Conservation (phyloP, 441 rosid genomes). For the Adansonia grandidieri region DNA sequence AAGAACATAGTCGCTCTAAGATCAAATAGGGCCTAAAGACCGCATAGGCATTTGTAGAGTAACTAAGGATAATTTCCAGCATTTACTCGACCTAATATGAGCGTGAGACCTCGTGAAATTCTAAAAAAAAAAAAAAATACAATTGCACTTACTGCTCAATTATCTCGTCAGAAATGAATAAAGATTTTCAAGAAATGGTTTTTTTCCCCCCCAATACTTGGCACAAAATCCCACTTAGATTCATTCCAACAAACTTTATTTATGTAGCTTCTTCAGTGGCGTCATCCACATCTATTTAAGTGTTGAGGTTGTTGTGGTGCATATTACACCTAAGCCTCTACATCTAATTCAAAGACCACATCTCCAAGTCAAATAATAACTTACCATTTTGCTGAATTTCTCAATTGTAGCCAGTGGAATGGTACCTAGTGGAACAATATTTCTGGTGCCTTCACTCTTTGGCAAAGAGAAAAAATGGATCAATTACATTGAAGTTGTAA, state of each 20-base stretch:
- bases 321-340: background rate
- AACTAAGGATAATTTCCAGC: constrained; percentile 1
- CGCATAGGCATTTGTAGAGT: background rate
- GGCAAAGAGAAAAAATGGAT: constrained; percentile 33
- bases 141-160: background rate
- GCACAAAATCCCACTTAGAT: background rate
- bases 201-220: background rate
- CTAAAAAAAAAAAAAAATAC: background rate
- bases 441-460: constrained; percentile 83
- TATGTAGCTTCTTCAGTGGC: background rate
- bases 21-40: constrained; percentile 1
- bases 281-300: background rate
- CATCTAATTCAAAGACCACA: constrained; percentile 15
- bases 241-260: constrained; percentile 12
- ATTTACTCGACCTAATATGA: constrained; percentile 2
- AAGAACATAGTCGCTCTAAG: background rate
- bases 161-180: background rate
- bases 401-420: constrained; percentile 85
- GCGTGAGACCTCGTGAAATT: background rate
- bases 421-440: constrained; percentile 79
- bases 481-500: constrained; percentile 21
- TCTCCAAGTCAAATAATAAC: constrained; percentile 27
- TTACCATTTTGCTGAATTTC: constrained; percentile 86
- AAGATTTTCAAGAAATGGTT: background rate
- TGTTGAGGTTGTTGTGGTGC: background rate